Evolutionary conservation across 805 yeast genomes (phyloP).

Genomic region (Sugiyamaella chiloensis): DNA sequence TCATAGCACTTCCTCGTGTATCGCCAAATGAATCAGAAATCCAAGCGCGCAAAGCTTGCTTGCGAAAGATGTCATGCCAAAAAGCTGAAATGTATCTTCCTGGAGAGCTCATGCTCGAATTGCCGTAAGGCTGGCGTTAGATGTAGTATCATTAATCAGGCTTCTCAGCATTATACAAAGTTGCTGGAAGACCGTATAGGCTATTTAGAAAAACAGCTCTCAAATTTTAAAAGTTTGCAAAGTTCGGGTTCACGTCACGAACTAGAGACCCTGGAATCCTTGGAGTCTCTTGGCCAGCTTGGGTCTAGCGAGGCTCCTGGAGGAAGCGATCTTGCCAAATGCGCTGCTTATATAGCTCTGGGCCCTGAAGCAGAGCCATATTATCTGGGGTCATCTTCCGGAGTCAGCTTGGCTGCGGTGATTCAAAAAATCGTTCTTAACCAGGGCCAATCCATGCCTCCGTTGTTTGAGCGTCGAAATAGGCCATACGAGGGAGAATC

Average conservation of each 20-base stretch:
- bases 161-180: constrained; percentile 7
- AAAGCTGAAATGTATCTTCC: constrained; percentile 13
- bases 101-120: constrained; percentile 11
- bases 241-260: not conserved
- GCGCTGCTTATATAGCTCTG: constrained; percentile 15
- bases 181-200: constrained; percentile 10
- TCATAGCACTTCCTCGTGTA: too few relatives aligned
- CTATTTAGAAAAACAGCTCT: constrained; percentile 1
- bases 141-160: constrained; percentile 3
- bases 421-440: constrained; percentile 11
- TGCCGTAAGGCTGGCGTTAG: constrained; percentile 7
- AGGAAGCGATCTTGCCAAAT: constrained; percentile 13
- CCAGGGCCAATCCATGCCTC: constrained; percentile 10
- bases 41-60: constrained; percentile 13
- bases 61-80: constrained; percentile 11
- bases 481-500: not conserved
- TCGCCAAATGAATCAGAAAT: not conserved
- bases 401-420: constrained; percentile 9
- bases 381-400: constrained; percentile 15
- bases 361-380: constrained; percentile 14
- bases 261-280: too few relatives aligned
- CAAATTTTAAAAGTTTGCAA: too few relatives aligned
- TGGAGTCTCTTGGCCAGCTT: too few relatives aligned
- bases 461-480: not conserved
- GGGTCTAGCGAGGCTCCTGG: too few relatives aligned